Percentiles rank a stretch among this genome's conserved stretches.
Conservation (phyloP, 768 basidiomycete species). For the Termitomyces sp. region DNA sequence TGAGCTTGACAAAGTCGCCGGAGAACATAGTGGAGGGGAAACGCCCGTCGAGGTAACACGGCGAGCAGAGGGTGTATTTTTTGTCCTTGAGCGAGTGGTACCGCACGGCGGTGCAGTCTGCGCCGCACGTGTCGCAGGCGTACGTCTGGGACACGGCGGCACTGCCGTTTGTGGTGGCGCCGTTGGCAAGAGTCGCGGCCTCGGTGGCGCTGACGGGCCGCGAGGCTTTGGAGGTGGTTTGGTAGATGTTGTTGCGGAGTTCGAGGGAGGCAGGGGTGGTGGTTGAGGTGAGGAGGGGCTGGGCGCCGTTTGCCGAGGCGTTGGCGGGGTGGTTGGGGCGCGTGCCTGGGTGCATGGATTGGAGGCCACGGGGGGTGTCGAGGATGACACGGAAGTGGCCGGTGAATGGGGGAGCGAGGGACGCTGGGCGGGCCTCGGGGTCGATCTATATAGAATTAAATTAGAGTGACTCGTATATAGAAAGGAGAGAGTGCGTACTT, state of each 20-base stretch:
- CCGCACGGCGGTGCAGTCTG: constrained; percentile 83
- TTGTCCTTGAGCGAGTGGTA: constrained; percentile 94
- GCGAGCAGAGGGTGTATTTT: constrained; percentile 84
- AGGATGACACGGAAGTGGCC: constrained; percentile 98
- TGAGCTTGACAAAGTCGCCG: constrained; percentile 93
- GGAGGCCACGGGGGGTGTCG: constrained; percentile 93
- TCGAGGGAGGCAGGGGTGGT: constrained; percentile 72
- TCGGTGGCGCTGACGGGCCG: constrained; percentile 64
- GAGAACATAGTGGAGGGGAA: constrained; percentile 97
- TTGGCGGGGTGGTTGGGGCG: constrained; percentile 45
- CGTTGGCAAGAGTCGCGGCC: constrained; percentile 61
- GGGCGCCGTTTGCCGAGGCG: constrained; percentile 33
- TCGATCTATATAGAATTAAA: constrained; percentile 71
- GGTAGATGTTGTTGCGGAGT: constrained; percentile 84
- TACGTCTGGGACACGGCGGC: constrained; percentile 38
- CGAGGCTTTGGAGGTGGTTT: constrained; percentile 82
- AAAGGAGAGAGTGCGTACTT: constrained; percentile 49
- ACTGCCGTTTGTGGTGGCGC: constrained; percentile 37
- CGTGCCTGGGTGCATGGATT: constrained; percentile 86
- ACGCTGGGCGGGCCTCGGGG: constrained; percentile 91
- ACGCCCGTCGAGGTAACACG: constrained; percentile 94
- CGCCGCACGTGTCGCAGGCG: constrained; percentile 91
- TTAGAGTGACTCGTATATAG: background rate
- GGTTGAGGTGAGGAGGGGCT: constrained; percentile 46
- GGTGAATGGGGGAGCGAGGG: constrained; percentile 95